These are phyloP conservation scores for Linnemannia zychae DNA, from an alignment of 192 early-diverging fungal genomes.

Conservation along the genomic window DNA sequence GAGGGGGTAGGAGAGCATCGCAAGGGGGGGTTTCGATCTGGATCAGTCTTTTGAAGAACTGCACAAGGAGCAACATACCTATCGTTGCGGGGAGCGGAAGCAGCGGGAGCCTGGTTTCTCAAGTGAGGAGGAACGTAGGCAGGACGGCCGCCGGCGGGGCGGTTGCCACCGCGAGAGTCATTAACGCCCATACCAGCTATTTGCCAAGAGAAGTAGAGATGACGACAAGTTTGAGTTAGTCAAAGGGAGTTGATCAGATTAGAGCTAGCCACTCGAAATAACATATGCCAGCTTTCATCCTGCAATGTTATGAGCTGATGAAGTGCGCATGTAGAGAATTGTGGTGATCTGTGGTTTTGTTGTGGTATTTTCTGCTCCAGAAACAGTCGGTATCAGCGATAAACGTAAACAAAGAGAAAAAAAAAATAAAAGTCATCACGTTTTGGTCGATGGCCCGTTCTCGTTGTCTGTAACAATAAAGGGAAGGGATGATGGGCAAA, in stretches of 20 bases:
- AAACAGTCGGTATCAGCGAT: background rate
- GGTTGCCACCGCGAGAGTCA: conserved; percentile 62
- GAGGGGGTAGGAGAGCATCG: conserved; percentile 2
- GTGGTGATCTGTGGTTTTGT: background rate
- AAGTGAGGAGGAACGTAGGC: conserved; percentile 64
- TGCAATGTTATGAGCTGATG: background rate
- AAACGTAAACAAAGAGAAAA: background rate
- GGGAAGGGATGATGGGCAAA: background rate
- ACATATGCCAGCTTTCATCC: background rate
- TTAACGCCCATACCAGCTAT: conserved; percentile 81
- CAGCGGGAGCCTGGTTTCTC: conserved; percentile 30
- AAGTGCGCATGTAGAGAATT: background rate
- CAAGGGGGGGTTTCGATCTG: background rate
- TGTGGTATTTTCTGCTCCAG: too few species aligned
- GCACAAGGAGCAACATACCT: conserved; percentile 22
- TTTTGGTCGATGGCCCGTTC: background rate
- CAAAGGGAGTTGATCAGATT: conserved; percentile 2
- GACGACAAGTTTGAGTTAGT: background rate
- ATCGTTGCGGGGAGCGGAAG: conserved; percentile 23
- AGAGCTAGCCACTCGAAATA: background rate
- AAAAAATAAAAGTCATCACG: background rate
- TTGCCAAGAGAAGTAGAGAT: background rate
- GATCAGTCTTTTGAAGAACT: background rate
- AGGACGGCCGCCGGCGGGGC: conserved; percentile 47
- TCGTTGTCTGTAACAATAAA: background rate